Percentiles rank a stretch among this genome's conserved stretches.
These are phyloP conservation scores for Podaxis sp. DNA, from an alignment of 768 basidiomycete species.

Conservation along the genomic window DNA sequence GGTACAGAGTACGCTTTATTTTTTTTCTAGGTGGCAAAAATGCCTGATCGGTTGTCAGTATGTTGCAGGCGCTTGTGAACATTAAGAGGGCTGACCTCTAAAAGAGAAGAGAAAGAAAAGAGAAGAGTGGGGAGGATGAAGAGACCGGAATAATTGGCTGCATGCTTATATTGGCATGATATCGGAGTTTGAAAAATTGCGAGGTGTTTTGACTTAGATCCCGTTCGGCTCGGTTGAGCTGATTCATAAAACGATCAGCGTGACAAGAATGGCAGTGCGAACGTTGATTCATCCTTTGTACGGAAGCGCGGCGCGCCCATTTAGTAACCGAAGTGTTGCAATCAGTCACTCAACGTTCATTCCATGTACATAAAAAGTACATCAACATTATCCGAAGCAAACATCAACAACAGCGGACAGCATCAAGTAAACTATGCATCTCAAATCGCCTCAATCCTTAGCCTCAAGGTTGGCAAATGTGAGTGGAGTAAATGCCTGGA, in stretches of 20 bases:
- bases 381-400: background rate
- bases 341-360: constrained; percentile 7
- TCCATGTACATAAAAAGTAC: background rate
- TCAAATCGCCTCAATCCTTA: constrained; percentile 29
- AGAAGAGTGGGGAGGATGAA: constrained; percentile 34
- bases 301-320: background rate
- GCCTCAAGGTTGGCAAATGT: constrained; percentile 42
- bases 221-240: constrained; percentile 9
- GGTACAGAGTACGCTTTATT: constrained; percentile 69
- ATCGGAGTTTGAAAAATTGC: constrained; percentile 43
- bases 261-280: constrained; percentile 3
- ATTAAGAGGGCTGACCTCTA: constrained; percentile 35
- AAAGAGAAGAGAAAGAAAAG: constrained; percentile 30
- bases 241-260: constrained; percentile 9
- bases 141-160: constrained; percentile 26
- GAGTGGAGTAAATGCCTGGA: constrained; percentile 47
- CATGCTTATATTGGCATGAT: constrained; percentile 28
- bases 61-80: constrained; percentile 1
- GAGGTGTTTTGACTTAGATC: constrained; percentile 1
- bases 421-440: background rate
- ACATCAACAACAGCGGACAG: background rate
- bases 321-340: background rate
- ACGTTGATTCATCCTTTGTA: background rate
- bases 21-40: constrained; percentile 37
- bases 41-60: constrained; percentile 26